Base-by-base conservation (phyloP, 768 basidiomycete species). In the Amanita molliuscula region DNA sequence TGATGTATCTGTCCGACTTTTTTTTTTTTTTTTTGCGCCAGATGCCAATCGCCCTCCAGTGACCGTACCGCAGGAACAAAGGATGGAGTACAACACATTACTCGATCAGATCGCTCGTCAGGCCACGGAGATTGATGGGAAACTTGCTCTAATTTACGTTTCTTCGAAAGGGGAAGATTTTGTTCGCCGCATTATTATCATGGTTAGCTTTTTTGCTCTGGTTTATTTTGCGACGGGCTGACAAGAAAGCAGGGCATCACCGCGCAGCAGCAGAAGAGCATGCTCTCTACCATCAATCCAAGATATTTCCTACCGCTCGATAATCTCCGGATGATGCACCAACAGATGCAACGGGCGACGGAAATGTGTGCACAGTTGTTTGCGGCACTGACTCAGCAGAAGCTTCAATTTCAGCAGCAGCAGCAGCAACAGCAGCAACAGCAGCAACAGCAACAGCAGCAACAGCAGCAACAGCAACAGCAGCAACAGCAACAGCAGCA, bases 11-110 rank as follows among this genome's bases (percentile, higher is more conserved):
- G 50, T 28, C 50, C 48, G 20, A 25, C 38, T 29, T 40, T 47
- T 18, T 46, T 37, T 53, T 58, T 11, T 58, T 45, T 48, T 23
- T 31, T 31, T 31, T 31, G 31, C 13, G 31, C 13, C 13, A 48
- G 13, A 49, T 76, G 76, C 59, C 25, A 59, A 71, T 36, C 61
- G 58, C 59, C 46, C 57, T 7, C 43, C 56, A 6, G 58, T 68
- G 15, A 70, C 72, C 15, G 56, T 85, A 23, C 70, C 79, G 4
- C 66, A 72, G 7, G 77, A 79, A 1, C 79, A 79, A 51, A 70
- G 76, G 38, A 51, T 66, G 37, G 79, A 79, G 48, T 86, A 75
- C 55, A 73, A 69, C 47, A 57, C 59, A 20, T 36, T 74, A 4
- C 65, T 85, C 25, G 79, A 82, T 44, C 68, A 73, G 31, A 58